Base-by-base conservation (phyloP, 2,329 filamentous ascomycete species). In the Beauveria varroae region DNA sequence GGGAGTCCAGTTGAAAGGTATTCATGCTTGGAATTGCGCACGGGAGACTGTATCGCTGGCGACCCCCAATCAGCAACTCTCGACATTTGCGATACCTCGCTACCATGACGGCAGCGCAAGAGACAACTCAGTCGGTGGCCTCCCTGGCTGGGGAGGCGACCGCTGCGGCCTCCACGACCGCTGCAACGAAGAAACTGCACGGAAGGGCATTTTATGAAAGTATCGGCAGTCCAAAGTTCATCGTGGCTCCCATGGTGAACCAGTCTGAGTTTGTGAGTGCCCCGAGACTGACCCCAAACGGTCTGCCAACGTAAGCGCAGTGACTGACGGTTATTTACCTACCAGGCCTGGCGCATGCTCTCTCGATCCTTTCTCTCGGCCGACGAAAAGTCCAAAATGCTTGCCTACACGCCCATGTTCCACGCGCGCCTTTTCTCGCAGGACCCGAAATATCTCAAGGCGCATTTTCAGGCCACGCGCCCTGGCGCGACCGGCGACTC, bases 241-340 rank as follows among this genome's bases (percentile, higher is more conserved):
- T 99, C 34, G 83, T 99, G 60, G 95, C 95, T 40, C 95, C 95
- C 41, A 99, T 99, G 95, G 95, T 99, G 24, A 93, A 99, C 71
- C 91, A 97, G 74, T 97, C 92, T 37, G 95, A 99, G 79, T 97
- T 98, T 78, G 93, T 96, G 79, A 66, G 88, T 79, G 14, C 20
- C 44, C 20, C 28, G 49, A 51, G 12, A 37, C 12, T 9, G 20
- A 49, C 5, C 14, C 20, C n/a, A 37, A 26, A 22, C 3, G n/a
- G 22, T 16, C 22, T 16, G 4, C 14, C 10, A 14, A 28, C 12
- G 26, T 16, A 43, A 7, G 41, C 6, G 34, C 50, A 16, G 56
- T 18, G 10, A n/a, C 40, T 53, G 26, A 60, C 47, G 8, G 22
- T 22, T 37, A 44, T 16, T 12, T 3, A 10, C 24, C 24, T 3